phyloP scores from a whole-genome alignment of 2,329 filamentous ascomycete species.

The Colletotrichum agaves region DNA sequence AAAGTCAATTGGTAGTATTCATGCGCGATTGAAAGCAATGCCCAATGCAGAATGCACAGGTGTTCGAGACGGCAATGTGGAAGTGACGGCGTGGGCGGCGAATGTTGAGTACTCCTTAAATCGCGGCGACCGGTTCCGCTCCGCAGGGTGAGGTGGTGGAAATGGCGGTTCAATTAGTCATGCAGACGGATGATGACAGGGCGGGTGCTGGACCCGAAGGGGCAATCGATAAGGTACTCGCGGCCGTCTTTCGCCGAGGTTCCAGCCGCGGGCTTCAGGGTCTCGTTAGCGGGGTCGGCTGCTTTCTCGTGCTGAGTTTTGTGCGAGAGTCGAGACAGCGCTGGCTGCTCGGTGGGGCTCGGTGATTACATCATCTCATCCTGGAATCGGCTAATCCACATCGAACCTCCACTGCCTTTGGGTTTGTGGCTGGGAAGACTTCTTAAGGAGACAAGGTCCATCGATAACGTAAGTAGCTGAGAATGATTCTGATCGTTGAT shows the following conservation, averaged over 20 bases:
- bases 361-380: conserved; percentile 35
- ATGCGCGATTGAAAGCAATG: not conserved
- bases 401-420: not conserved
- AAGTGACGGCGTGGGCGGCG: not conserved
- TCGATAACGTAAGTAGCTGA: no score
- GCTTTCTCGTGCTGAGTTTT: conserved; percentile 2
- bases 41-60: not conserved
- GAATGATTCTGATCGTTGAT: no score
- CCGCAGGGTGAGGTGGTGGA: conserved; percentile 27
- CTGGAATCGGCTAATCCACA: conserved; percentile 23
- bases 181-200: conserved; percentile 25
- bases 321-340: not conserved
- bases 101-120: conserved; percentile 21
- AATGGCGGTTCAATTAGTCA: conserved; percentile 34
- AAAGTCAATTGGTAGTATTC: conserved; percentile 5
- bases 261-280: conserved; percentile 30
- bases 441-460: not conserved
- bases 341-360: not conserved
- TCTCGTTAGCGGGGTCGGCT: conserved; percentile 30
- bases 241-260: conserved; percentile 33
- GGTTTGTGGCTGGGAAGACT: not conserved
- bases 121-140: conserved; percentile 31
- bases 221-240: not conserved
- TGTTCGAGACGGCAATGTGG: not conserved
- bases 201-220: conserved; percentile 11